phyloP scores from a whole-genome alignment of 371 early-diverging fungal genomes.

The Mucor sp. region DNA sequence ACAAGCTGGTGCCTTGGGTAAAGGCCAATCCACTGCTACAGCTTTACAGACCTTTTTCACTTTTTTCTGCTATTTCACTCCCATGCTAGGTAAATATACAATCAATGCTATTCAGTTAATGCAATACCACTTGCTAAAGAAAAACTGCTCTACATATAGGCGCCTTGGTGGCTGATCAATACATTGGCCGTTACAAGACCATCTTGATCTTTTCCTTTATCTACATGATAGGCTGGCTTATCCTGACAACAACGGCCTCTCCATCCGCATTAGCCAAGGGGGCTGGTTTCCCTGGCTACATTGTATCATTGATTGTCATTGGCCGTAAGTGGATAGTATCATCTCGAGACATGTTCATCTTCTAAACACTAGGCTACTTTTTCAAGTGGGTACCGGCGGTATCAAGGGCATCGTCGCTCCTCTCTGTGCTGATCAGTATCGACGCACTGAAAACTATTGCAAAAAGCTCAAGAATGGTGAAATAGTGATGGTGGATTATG shows the following conservation, averaged over 20 bases:
- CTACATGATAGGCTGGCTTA: constrained; percentile 66
- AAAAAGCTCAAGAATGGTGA: constrained; percentile 50
- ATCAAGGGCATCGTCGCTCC: constrained; percentile 70
- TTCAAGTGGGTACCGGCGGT: constrained; percentile 79
- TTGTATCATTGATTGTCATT: constrained; percentile 57
- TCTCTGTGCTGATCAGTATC: constrained; percentile 48
- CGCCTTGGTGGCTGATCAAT: constrained; percentile 7
- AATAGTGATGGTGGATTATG: constrained; percentile 60
- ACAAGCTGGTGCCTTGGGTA: constrained; percentile 29
- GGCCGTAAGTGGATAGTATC: constrained; percentile 26
- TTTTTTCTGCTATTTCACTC: constrained; percentile 76
- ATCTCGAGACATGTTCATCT: neutral
- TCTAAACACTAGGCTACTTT: constrained; percentile 14
- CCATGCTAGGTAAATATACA: constrained; percentile 68
- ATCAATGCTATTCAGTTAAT: constrained; percentile 66
- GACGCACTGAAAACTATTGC: constrained; percentile 45
- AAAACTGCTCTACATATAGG: neutral
- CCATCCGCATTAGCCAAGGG: constrained; percentile 47
- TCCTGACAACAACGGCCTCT: constrained; percentile 64
- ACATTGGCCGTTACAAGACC: constrained; percentile 80
- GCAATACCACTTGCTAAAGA: too few relatives aligned
- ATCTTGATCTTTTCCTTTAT: constrained; percentile 66
- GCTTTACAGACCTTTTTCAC: constrained; percentile 72
- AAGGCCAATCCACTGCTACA: constrained; percentile 58
- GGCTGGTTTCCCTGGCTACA: constrained; percentile 64